Evolutionary conservation across 2,329 filamentous ascomycete genomes (phyloP).

Genomic region (Hypomyces rosellus): DNA sequence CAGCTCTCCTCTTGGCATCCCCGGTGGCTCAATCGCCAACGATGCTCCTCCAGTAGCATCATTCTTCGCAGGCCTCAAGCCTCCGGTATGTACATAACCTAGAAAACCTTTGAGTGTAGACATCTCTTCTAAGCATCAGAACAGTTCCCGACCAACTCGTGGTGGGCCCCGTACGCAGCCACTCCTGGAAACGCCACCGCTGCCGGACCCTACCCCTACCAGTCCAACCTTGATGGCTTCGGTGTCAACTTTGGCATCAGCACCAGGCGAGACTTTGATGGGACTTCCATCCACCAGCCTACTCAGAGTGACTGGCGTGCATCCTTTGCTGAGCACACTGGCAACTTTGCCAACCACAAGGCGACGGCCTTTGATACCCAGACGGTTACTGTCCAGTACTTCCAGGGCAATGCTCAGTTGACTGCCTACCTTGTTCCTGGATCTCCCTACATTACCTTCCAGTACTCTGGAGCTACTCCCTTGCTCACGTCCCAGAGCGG

Average conservation of each 20-base stretch:
- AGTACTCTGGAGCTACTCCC: conserved; percentile 16
- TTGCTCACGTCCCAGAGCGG: conserved; percentile 15
- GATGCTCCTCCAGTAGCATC: conserved; percentile 15
- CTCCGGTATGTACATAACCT: conserved; percentile 14
- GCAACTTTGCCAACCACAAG: conserved; percentile 19
- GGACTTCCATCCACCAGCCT: conserved; percentile 19
- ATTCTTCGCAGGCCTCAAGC: conserved; percentile 19
- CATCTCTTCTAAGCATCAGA: not conserved
- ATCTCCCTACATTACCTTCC: conserved; percentile 18
- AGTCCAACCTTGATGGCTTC: conserved; percentile 16
- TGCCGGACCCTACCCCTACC: conserved; percentile 19
- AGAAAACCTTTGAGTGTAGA: not conserved
- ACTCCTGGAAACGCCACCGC: conserved; percentile 16
- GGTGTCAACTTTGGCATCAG: conserved; percentile 19
- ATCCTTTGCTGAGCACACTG: conserved; percentile 18
- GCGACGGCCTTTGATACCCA: conserved; percentile 19
- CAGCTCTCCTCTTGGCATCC: conserved; percentile 13
- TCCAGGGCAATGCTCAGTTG: conserved; percentile 15
- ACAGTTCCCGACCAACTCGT: conserved; percentile 19
- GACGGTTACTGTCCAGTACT: conserved; percentile 18
- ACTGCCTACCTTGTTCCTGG: conserved; percentile 17
- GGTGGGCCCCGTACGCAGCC: conserved; percentile 20
- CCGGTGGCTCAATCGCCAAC: conserved; percentile 14
- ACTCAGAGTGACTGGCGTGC: conserved; percentile 18
- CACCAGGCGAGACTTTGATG: conserved; percentile 16